Base-by-base conservation (phyloP, 371 early-diverging fungal genomes). In the Capniomyces stellatus region DNA sequence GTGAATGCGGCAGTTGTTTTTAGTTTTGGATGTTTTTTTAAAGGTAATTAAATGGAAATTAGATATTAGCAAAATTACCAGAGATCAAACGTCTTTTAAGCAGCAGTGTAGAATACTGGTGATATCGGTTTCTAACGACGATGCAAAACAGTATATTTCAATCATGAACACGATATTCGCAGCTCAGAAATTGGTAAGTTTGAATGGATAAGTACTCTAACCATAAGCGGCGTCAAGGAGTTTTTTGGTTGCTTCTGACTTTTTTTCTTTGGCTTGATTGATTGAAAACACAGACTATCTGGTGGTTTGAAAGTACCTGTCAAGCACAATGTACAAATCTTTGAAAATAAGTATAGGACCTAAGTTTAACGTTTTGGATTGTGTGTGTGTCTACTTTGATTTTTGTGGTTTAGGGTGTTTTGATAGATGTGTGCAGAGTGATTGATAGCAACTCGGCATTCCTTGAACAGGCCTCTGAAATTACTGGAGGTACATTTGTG, bases 91-190 rank as follows among this genome's bases (percentile, higher is more conserved):
- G 27, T 55, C 75, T 35, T 74, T 70, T 1, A 78, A 75, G 43
- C 62, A 82, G 42, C 79, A 81, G 59, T 76, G 91, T n/a, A 75
- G 93, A 29, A 83, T 93, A 40, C 69, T 94, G 10, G 73, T 88
- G 0, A 52, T 93, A 10, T 87, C 90, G 0, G 85, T 86, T 13
- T 88, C 92, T 0, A 79, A 83, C 0, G 95, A 93, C 61, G 71
- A 80, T 1, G 76, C 95, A 1, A 71, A 74, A 28, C 89, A 94
- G 58, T 93, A 96, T 66, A 89, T 94, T 40, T 77, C 90, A 4
- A 74, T 89, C 49, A 96, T 96, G 97, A 96, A 96, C 66, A 79
- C 81, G 56, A 91, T 94, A 29, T 96, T 96, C 64, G 84, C 93
- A 0, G 94, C 93, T 0, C 93, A 96, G 68, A 87, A 86, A 55